Conservation (phyloP, 139 green algal species). For the Closterium sp. region DNA sequence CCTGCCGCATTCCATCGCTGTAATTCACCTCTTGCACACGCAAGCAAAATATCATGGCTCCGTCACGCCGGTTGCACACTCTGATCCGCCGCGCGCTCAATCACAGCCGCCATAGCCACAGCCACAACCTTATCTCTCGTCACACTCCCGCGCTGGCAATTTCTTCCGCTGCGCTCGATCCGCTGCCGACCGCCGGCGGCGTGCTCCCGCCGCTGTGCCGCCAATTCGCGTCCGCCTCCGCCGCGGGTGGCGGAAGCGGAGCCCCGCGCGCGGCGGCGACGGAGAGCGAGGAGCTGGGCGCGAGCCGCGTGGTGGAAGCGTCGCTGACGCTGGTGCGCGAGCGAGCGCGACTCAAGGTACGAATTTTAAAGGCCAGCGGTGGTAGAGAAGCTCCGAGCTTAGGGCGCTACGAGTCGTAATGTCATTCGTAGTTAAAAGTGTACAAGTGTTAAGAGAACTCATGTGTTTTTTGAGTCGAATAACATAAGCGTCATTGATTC, state of each 20-base stretch:
- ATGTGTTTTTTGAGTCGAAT: no score
- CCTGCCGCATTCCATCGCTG: no score
- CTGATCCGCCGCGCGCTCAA: background rate
- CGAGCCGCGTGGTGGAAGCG: slow-evolving; percentile 39
- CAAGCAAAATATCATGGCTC: background rate
- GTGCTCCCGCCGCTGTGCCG: background rate
- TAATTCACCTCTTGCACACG: no score
- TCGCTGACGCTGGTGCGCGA: slow-evolving; percentile 45
- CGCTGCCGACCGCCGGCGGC: no score
- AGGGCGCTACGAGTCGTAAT: no score
- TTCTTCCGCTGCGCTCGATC: no score
- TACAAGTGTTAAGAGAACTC: no score
- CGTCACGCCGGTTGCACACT: background rate
- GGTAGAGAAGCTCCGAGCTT: no score
- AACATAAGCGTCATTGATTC: no score
- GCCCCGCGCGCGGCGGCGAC: background rate
- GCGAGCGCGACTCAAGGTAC: slow-evolving; percentile 33
- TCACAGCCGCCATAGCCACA: background rate
- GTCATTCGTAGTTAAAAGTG: no score
- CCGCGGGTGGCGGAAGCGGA: background rate
- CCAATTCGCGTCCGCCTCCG: background rate
- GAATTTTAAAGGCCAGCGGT: no score
- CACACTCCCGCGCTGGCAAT: background rate
- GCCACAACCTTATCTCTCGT: background rate
- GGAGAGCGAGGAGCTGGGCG: background rate